phyloP scores from a whole-genome alignment of 345 rosid genomes.

The Populus nigra region DNA sequence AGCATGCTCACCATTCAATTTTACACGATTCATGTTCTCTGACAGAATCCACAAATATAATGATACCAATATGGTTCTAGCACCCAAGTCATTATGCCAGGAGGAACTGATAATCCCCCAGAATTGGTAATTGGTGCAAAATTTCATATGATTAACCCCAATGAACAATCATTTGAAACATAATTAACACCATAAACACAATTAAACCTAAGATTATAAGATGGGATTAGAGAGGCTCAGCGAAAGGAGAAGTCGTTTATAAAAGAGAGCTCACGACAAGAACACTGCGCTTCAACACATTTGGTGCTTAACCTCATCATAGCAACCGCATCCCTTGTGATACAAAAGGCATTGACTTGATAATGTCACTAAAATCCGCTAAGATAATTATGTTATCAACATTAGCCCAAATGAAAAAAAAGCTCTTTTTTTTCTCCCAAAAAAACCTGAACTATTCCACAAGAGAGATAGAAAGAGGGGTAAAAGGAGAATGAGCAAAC shows the following conservation, averaged over 20 bases:
- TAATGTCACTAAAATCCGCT: slow-evolving; percentile 98
- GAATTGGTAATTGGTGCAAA: slow-evolving; percentile 95
- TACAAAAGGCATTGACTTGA: slow-evolving; percentile 18
- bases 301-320: slow-evolving; percentile 67
- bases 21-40: no score
- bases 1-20: no score
- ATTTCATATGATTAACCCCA: background rate
- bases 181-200: background rate
- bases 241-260: slow-evolving; percentile 98
- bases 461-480: background rate
- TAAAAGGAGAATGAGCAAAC: background rate
- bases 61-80: slow-evolving; percentile 24
- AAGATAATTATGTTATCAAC: slow-evolving; percentile 72
- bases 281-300: slow-evolving; percentile 77
- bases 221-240: slow-evolving; percentile 49
- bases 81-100: slow-evolving; percentile 90
- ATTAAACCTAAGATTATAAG: background rate
- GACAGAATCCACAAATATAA: no score
- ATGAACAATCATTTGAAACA: background rate
- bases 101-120: slow-evolving; percentile 64
- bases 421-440: background rate
- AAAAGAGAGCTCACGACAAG: slow-evolving; percentile 77
- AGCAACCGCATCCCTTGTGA: slow-evolving; percentile 24
- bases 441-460: no score
- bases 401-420: slow-evolving; percentile 37